Evolutionary conservation across 1,284 basidiomycete species (phyloP), one percentile per base, ranked within the genome.

Genomic region (Melampsora larici-populina): DNA sequence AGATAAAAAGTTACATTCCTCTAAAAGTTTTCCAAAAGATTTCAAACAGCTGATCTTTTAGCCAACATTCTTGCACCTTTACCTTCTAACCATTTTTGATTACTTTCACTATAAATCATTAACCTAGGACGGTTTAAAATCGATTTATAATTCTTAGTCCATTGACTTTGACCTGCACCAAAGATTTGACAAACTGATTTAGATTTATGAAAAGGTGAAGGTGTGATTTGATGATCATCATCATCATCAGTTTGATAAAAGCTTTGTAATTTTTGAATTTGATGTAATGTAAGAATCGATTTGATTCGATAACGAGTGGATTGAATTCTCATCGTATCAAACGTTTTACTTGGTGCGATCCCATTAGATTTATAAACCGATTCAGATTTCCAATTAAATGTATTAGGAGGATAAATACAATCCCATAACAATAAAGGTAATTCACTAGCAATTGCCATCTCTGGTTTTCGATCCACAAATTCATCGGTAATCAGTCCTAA

Each of bases 341-440:
- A 3, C 29, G 64, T 33, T 60, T 51, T 8, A 33, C 49, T 2
- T 36, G 9, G n/a, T n/a, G 9, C 15, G 64, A 55, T 36, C 33
- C 33, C 13, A 65, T 36, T 6, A 49, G 65, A n/a, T 46, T 46
- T 3, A 66, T 17, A 43, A 9, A 17, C 13, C 29, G 64, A 36
- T 7, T 62, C 65, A 24, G 49, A 24, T 46, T 89, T 88, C 96
- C 96, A 99, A 74, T 86, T 84, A 0, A 93, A 86, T 60, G 90
- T 89, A 17, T 85, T 85, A 7, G 88, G 87, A 17, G 87, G 85
- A 84, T 93, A 99, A 0, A 87, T 90, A 82, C 94, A 96, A 65
- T 94, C 91, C 91, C 94, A 97, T 2, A 99, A 88, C 82, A 97
- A 89, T 36, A 99, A 87, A 0, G 97, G 96, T 0, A 97, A 86